Percentiles rank a stretch among this genome's conserved stretches.
Evolutionary conservation across 768 basidiomycete genomes (phyloP).

Genomic region (Phylloporus rhodoxanthus): DNA sequence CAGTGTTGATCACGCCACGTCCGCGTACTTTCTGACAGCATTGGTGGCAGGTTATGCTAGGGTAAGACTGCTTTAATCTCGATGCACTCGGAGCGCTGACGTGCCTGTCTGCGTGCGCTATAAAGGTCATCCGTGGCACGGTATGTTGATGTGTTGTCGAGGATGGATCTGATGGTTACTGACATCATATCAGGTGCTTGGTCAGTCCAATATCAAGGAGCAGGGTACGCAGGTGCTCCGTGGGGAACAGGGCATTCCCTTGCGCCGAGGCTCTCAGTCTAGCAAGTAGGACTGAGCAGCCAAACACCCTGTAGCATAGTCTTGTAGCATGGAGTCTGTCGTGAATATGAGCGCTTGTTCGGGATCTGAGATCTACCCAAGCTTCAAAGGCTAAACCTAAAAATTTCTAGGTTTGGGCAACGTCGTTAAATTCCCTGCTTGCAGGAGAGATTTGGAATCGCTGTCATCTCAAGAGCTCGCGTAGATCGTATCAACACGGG

Average conservation of each 20-base stretch:
- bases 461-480: not conserved
- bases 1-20: slow-evolving; percentile 7
- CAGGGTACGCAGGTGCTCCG: slow-evolving; percentile 50
- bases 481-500: not conserved
- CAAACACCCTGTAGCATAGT: not conserved
- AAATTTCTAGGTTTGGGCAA: slow-evolving; percentile 1
- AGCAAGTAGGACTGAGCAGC: slow-evolving; percentile 9
- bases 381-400: slow-evolving; percentile 19
- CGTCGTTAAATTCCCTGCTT: not conserved
- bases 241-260: slow-evolving; percentile 38
- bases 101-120: not conserved
- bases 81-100: slow-evolving; percentile 2
- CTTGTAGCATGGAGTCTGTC: not conserved
- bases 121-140: slow-evolving; percentile 28
- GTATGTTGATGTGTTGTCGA: slow-evolving; percentile 16
- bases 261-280: slow-evolving; percentile 20
- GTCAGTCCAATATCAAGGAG: slow-evolving; percentile 41
- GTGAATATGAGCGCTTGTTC: not conserved
- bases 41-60: slow-evolving; percentile 24
- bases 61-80: slow-evolving; percentile 13
- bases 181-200: slow-evolving; percentile 16
- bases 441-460: not conserved
- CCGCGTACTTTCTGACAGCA: not conserved
- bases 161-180: not conserved
- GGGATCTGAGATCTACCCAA: slow-evolving; percentile 18